phyloP scores from a whole-genome alignment of 176 grass and related monocot genomes.

The Aegilops umbellulata region DNA sequence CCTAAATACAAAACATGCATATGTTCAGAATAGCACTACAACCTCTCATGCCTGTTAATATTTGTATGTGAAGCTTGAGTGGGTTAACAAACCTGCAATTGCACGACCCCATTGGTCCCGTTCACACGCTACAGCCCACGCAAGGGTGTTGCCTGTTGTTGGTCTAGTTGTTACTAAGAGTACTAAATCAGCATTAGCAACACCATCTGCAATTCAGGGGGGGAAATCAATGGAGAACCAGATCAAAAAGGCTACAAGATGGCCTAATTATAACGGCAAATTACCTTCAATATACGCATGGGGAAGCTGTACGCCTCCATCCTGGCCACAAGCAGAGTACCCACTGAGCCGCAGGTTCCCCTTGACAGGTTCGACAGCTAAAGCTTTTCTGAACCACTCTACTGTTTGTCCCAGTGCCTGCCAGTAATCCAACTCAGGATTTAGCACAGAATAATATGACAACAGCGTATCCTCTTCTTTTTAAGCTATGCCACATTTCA shows the following conservation, averaged over 20 bases:
- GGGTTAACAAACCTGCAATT: constrained; percentile 69
- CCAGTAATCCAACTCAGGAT: constrained; percentile 16
- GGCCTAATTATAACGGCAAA: neutral
- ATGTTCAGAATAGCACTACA: constrained; percentile 7
- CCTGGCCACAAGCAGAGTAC: constrained; percentile 98
- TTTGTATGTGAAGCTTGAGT: neutral
- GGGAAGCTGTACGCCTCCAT: constrained; percentile 96
- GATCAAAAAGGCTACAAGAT: neutral
- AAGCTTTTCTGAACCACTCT: constrained; percentile 97
- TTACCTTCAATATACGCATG: constrained; percentile 94
- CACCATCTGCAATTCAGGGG: constrained; percentile 60
- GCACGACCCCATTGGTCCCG: constrained; percentile 99
- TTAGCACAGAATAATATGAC: constrained; percentile 21
- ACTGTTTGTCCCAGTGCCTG: constrained; percentile 93
- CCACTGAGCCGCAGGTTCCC: constrained; percentile 94
- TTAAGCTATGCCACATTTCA: neutral
- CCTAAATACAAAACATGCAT: constrained; percentile 36
- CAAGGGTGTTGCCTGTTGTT: constrained; percentile 98
- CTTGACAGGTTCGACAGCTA: constrained; percentile 98
- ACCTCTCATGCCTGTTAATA: neutral
- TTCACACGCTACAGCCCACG: constrained; percentile 98
- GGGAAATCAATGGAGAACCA: neutral
- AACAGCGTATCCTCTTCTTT: neutral
- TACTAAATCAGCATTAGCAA: constrained; percentile 90
- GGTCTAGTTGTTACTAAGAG: constrained; percentile 98